Percentiles rank a stretch among this genome's conserved stretches.
Evolutionary conservation across 2,329 filamentous ascomycete genomes (phyloP).

Genomic region (Fusarium phyllophilum): DNA sequence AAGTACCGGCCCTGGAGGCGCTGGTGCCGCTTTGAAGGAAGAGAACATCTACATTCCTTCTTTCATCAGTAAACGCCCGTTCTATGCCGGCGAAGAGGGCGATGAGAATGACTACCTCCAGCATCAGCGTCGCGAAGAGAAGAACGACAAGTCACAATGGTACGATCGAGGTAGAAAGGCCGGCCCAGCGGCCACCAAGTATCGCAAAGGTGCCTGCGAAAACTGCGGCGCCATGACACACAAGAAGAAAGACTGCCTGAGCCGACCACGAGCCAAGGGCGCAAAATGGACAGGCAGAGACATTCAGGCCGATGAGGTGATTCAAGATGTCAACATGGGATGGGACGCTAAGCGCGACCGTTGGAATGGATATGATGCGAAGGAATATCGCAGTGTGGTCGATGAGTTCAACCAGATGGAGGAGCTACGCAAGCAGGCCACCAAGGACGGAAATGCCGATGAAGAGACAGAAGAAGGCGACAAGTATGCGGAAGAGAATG

Average conservation of each 20-base stretch:
- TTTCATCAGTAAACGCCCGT: slow-evolving; percentile 98
- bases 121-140: slow-evolving; percentile 79
- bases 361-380: slow-evolving; percentile 97
- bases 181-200: slow-evolving; percentile 92
- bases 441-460: slow-evolving; percentile 60
- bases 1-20: slow-evolving; percentile 45
- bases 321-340: slow-evolving; percentile 86
- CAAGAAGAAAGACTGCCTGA: slow-evolving; percentile 93
- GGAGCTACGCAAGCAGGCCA: slow-evolving; percentile 70
- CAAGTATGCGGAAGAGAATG: slow-evolving; percentile 92
- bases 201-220: slow-evolving; percentile 96
- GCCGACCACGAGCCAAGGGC: slow-evolving; percentile 86
- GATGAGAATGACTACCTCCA: slow-evolving; percentile 89
- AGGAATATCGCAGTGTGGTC: slow-evolving; percentile 86
- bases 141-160: slow-evolving; percentile 83
- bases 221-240: slow-evolving; percentile 98
- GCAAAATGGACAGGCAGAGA: slow-evolving; percentile 93
- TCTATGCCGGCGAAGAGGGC: slow-evolving; percentile 86
- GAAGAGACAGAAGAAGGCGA: slow-evolving; percentile 68
- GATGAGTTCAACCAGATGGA: slow-evolving; percentile 91
- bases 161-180: slow-evolving; percentile 89
- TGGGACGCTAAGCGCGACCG: slow-evolving; percentile 98
- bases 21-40: slow-evolving; percentile 72
- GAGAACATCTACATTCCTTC: slow-evolving; percentile 98
- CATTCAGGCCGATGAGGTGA: slow-evolving; percentile 89